Evolutionary conservation across 352 stramenopile genomes (phyloP).

Genomic region (Plasmopara halstedii): DNA sequence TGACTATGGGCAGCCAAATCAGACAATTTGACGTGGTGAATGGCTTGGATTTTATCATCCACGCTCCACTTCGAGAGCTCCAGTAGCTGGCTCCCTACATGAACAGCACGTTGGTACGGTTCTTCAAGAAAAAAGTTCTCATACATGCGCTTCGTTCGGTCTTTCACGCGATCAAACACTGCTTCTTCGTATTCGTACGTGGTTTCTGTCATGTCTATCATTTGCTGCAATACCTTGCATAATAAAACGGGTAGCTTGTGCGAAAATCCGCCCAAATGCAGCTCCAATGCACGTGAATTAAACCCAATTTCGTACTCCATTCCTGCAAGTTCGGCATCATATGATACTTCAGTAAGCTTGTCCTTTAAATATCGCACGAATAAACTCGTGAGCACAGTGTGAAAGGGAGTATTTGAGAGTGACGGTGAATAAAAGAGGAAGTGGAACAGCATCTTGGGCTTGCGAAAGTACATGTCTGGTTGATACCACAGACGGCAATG

Average conservation of each 20-base stretch:
- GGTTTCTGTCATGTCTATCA: conserved; percentile 40
- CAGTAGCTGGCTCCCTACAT: conserved; percentile 64
- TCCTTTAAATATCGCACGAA: conserved; percentile 78
- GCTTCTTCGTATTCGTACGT: conserved; percentile 49
- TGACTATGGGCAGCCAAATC: conserved; percentile 51
- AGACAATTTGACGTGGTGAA: conserved; percentile 41
- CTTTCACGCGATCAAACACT: conserved; percentile 78
- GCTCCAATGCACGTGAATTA: conserved; percentile 56
- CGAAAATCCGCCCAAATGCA: conserved; percentile 84
- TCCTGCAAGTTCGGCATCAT: conserved; percentile 65
- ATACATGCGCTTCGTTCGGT: conserved; percentile 78
- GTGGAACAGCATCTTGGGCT: conserved; percentile 87
- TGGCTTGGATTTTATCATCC: conserved; percentile 76
- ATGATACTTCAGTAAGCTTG: conserved; percentile 74
- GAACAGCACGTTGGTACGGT: conserved; percentile 88
- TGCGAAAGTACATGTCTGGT: conserved; percentile 82
- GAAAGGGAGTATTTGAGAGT: conserved; percentile 48
- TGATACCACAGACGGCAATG: conserved; percentile 79
- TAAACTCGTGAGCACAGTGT: conserved; percentile 65
- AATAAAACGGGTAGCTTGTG: conserved; percentile 86
- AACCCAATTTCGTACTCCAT: conserved; percentile 75
- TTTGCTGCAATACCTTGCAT: conserved; percentile 50
- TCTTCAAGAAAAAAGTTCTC: conserved; percentile 86
- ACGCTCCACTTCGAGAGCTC: conserved; percentile 75
- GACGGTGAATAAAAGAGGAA: conserved; percentile 61